Base-by-base conservation (phyloP, 2,329 filamentous ascomycete species). In the Talaromyces rugulosus region DNA sequence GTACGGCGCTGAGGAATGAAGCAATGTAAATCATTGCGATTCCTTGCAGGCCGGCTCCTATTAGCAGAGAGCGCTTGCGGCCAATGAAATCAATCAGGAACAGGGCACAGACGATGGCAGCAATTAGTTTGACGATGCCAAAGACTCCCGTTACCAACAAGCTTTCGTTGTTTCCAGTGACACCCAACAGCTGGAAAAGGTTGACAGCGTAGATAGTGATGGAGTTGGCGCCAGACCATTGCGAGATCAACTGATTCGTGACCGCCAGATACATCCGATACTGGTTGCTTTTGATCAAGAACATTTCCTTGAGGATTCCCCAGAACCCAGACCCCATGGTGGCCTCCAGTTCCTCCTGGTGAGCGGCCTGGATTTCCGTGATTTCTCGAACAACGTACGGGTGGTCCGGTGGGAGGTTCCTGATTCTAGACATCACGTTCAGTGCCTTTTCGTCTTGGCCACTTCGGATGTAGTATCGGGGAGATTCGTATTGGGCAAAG, bases 11-110 rank as follows among this genome's bases (percentile, higher is more conserved):
- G 1, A 89, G 77, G 77, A 87, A 89, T 1, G 74, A 71, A 0
- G 86, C 87, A 12, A 89, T 78, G 71, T 88, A 89, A 66, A 86
- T 66, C 83, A 89, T 87, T 14, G 85, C 68, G 9, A 89, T 71
- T 16, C 81, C 80, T 71, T 89, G 87, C 1, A 88, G 76, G 1
- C 78, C 78, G 66, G 89, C 88, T 2, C 87, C 87, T 0, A 82
- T 73, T 18, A 87, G 79, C 0, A 89, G 80, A 0, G 87, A 81
- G 7, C 86, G 84, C 69, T 92, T 92, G 62, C 90, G 87, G 4
- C 90, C 90, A 66, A 93, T 87, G 59, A 89, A 86, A 67, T 93
- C 90, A 65, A 93, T 89, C 8, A 93, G 82, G 82, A 93, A 91
- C 58, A 92, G 81, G 0, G 90, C 89, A 72, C 89, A 93, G 44